Conservation (phyloP, 2,329 filamentous ascomycete genomes). For the Clonostachys rhizophaga region DNA sequence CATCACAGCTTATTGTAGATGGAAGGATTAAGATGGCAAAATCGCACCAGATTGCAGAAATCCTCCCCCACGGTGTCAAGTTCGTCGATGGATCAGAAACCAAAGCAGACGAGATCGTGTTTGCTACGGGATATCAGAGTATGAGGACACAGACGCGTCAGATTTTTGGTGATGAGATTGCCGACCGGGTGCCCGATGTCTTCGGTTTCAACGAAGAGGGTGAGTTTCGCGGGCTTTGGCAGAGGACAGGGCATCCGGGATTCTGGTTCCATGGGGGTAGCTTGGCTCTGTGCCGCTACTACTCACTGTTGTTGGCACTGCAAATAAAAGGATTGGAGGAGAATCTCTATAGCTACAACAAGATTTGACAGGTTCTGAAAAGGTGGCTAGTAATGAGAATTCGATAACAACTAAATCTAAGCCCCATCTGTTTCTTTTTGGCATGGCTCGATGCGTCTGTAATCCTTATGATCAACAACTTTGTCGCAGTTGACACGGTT, state of each 20-base stretch:
- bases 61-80: conserved; percentile 37
- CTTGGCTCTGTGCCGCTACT: conserved; percentile 56
- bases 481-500: too few relatives aligned
- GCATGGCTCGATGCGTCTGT: too few relatives aligned
- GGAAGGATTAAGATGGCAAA: conserved; percentile 61
- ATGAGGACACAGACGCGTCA: conserved; percentile 60
- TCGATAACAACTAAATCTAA: too few relatives aligned
- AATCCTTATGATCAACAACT: too few relatives aligned
- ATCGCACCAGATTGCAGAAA: conserved; percentile 46
- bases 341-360: conserved; percentile 24
- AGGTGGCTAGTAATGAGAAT: too few relatives aligned
- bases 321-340: conserved; percentile 43
- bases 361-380: conserved; percentile 11
- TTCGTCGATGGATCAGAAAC: conserved; percentile 51
- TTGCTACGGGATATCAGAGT: conserved; percentile 63
- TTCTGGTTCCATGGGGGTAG: conserved; percentile 67
- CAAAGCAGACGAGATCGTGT: conserved; percentile 58
- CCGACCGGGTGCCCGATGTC: conserved; percentile 50
- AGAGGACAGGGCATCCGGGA: conserved; percentile 54
- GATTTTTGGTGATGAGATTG: conserved; percentile 58
- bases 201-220: conserved; percentile 58
- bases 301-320: conserved; percentile 46
- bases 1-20: conserved; percentile 54
- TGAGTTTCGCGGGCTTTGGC: conserved; percentile 54
- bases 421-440: too few relatives aligned